Evolutionary conservation across 2,329 filamentous ascomycete species (phyloP).

Genomic region (Botryotinia narcissicola): DNA sequence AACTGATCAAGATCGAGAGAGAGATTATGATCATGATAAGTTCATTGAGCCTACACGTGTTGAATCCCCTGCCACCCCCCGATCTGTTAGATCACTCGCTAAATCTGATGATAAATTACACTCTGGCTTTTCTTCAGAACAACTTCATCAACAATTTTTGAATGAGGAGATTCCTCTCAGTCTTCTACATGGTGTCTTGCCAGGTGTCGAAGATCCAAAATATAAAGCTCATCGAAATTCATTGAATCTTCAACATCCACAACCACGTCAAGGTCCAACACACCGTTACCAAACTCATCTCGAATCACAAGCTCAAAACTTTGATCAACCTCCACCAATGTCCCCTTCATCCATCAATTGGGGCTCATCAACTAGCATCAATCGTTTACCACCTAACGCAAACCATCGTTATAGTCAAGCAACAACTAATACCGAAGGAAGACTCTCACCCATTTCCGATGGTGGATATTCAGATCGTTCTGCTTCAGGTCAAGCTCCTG

Average conservation of each 20-base stretch:
- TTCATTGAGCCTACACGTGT: not conserved
- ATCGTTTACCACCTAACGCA: constrained; percentile 50
- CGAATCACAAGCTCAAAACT: constrained; percentile 70
- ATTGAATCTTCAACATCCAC: constrained; percentile 74
- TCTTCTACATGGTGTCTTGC: constrained; percentile 27
- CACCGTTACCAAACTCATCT: constrained; percentile 71
- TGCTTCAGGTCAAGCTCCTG: constrained; percentile 46
- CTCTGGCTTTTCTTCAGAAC: constrained; percentile 54
- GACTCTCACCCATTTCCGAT: constrained; percentile 37
- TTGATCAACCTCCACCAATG: constrained; percentile 52
- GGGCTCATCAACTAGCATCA: constrained; percentile 60
- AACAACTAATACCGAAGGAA: constrained; percentile 33
- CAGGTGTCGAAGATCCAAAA: constrained; percentile 62
- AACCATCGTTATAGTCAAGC: constrained; percentile 47
- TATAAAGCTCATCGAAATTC: constrained; percentile 81
- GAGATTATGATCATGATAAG: constrained; percentile 1
- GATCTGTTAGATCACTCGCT: constrained; percentile 34
- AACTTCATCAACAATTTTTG: constrained; percentile 38
- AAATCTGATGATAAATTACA: constrained; percentile 56
- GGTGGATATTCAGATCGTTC: constrained; percentile 33
- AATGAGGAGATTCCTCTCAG: constrained; percentile 31
- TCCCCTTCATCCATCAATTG: constrained; percentile 61
- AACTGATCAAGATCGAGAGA: constrained; percentile 12
- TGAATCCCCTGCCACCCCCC: constrained; percentile 1
- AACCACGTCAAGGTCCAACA: constrained; percentile 71